phyloP scores from a whole-genome alignment of 2,329 filamentous ascomycete species.

The Nakataea oryzae region DNA sequence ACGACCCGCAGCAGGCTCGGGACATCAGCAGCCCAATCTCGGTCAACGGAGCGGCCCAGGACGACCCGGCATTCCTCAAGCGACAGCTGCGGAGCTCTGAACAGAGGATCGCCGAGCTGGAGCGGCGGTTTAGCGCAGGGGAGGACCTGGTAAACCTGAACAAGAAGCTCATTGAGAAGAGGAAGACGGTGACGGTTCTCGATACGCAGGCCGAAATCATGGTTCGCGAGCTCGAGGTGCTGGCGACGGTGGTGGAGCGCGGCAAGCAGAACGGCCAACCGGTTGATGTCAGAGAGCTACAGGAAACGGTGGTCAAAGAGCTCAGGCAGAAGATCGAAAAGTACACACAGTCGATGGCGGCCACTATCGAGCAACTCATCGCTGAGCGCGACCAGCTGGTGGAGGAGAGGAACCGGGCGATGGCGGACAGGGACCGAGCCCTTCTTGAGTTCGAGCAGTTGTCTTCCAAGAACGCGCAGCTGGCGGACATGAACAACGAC shows the following conservation, averaged over 20 bases:
- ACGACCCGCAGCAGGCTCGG: constrained; percentile 30
- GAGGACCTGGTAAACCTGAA: constrained; percentile 67
- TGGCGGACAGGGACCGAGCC: constrained; percentile 82
- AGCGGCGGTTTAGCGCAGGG: constrained; percentile 61
- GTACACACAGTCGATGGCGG: constrained; percentile 48
- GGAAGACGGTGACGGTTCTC: constrained; percentile 88
- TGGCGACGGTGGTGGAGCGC: constrained; percentile 78
- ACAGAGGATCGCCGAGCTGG: constrained; percentile 76
- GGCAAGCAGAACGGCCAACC: constrained; percentile 76
- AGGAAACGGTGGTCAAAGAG: constrained; percentile 84
- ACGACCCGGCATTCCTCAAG: constrained; percentile 59
- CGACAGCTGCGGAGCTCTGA: constrained; percentile 73
- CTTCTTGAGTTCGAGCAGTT: constrained; percentile 93
- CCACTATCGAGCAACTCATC: constrained; percentile 48
- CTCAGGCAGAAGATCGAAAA: constrained; percentile 66
- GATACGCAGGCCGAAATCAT: constrained; percentile 95
- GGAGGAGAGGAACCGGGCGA: constrained; percentile 74
- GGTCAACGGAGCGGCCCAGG: constrained; percentile 39
- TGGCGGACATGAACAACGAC: constrained; percentile 92
- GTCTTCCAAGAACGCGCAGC: constrained; percentile 85
- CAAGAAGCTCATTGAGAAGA: constrained; percentile 81
- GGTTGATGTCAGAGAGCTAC: constrained; percentile 70
- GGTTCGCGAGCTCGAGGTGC: constrained; percentile 79
- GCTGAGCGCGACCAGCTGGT: constrained; percentile 69
- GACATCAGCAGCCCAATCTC: constrained; percentile 67